Evolutionary conservation across 2,329 filamentous ascomycete species (phyloP).

Genomic region (Trichoderma koningiopsis): DNA sequence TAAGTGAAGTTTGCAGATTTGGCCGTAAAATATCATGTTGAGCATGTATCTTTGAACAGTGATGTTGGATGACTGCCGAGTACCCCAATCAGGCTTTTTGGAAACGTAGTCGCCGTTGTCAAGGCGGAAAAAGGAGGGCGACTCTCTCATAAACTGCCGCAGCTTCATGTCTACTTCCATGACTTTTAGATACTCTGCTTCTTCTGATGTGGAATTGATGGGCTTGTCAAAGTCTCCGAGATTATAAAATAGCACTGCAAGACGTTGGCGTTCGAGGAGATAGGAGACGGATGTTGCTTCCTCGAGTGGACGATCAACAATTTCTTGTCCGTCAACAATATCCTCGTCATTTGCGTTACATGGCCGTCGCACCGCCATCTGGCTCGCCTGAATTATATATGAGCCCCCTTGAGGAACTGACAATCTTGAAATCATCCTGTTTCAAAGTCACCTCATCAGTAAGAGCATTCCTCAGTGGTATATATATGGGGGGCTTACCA

Average conservation of each 20-base stretch:
- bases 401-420: slow-evolving; percentile 40
- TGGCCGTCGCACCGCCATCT: slow-evolving; percentile 44
- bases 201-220: slow-evolving; percentile 35
- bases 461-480: background rate
- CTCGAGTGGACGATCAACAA: slow-evolving; percentile 36
- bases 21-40: slow-evolving; percentile 39
- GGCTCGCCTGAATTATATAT: slow-evolving; percentile 41
- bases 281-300: slow-evolving; percentile 42
- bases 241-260: slow-evolving; percentile 41
- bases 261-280: slow-evolving; percentile 42
- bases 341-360: slow-evolving; percentile 45
- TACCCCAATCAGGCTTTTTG: slow-evolving; percentile 31
- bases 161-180: slow-evolving; percentile 39
- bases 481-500: slow-evolving; percentile 35
- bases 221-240: slow-evolving; percentile 38
- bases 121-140: slow-evolving; percentile 37
- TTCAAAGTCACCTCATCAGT: background rate
- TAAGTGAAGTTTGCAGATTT: slow-evolving; percentile 41
- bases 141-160: slow-evolving; percentile 34
- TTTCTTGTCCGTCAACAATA: slow-evolving; percentile 36
- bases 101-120: slow-evolving; percentile 27
- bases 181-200: slow-evolving; percentile 38
- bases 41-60: slow-evolving; percentile 39
- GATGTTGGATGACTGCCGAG: slow-evolving; percentile 31
- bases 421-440: slow-evolving; percentile 43